These are phyloP conservation scores for Podaxis mareebaensis DNA, from an alignment of 768 basidiomycete species.

Conservation along the genomic window DNA sequence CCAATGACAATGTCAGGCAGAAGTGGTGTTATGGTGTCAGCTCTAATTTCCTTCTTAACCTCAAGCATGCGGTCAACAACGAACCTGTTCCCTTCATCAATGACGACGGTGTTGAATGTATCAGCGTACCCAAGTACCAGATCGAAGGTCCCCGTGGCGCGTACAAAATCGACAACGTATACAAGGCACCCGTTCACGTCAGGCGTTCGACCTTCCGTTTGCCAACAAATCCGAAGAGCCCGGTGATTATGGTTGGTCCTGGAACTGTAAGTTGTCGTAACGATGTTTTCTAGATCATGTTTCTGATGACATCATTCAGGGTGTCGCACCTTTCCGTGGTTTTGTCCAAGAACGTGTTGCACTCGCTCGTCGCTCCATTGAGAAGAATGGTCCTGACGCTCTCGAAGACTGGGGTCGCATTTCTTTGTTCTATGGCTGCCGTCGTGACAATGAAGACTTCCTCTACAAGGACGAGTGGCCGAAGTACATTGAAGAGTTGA, in stretches of 20 bases:
- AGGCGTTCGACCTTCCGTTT: slow-evolving; percentile 95
- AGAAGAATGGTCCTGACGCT: slow-evolving; percentile 93
- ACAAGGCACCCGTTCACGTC: slow-evolving; percentile 92
- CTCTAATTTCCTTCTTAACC: slow-evolving; percentile 93
- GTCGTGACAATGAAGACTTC: slow-evolving; percentile 86
- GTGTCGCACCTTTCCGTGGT: slow-evolving; percentile 98
- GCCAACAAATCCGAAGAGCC: slow-evolving; percentile 97
- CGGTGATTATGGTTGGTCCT: slow-evolving; percentile 98
- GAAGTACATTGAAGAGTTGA: slow-evolving; percentile 78
- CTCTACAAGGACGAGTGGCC: slow-evolving; percentile 97
- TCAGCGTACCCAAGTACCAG: slow-evolving; percentile 67
- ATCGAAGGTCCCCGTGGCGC: slow-evolving; percentile 90
- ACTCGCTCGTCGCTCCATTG: slow-evolving; percentile 89
- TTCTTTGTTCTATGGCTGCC: slow-evolving; percentile 95
- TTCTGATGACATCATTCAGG: slow-evolving; percentile 46
- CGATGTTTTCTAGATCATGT: slow-evolving; percentile 3
- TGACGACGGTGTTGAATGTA: slow-evolving; percentile 34
- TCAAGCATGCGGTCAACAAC: slow-evolving; percentile 72
- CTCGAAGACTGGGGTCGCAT: slow-evolving; percentile 95
- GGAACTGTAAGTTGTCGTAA: slow-evolving; percentile 74
- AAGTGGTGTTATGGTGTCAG: slow-evolving; percentile 88
- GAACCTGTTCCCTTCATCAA: slow-evolving; percentile 51
- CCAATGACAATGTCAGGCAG: slow-evolving; percentile 48
- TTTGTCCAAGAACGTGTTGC: slow-evolving; percentile 98
- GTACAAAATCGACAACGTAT: slow-evolving; percentile 69